These are phyloP conservation scores for Kwoniella sp. DNA, from an alignment of 768 basidiomycete genomes.

Conservation along the genomic window DNA sequence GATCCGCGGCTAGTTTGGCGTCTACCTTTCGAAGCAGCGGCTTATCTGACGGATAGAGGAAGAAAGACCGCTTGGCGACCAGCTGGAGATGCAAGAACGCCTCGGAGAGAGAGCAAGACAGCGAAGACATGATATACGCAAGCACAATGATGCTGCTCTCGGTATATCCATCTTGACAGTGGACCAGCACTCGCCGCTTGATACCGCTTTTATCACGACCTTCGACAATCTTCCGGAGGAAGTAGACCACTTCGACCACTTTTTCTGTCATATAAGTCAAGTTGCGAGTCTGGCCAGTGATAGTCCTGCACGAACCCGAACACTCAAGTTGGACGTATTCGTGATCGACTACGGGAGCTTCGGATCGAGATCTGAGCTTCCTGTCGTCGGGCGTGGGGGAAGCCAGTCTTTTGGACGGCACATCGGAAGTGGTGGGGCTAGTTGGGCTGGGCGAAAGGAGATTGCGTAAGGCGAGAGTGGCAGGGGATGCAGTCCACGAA, in stretches of 20 bases:
- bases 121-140: conserved; percentile 73
- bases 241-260: conserved; percentile 47
- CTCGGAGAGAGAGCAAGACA: conserved; percentile 67
- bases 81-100: conserved; percentile 88
- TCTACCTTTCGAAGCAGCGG: conserved; percentile 73
- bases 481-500: conserved; percentile 39
- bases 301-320: conserved; percentile 42
- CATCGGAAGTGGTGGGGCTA: conserved; percentile 13
- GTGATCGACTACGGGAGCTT: not conserved
- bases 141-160: conserved; percentile 87
- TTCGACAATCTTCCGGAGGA: conserved; percentile 46
- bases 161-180: conserved; percentile 61
- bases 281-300: conserved; percentile 36
- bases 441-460: conserved; percentile 32
- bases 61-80: conserved; percentile 68
- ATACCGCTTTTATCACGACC: conserved; percentile 28
- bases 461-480: conserved; percentile 45
- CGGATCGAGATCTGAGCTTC: conserved; percentile 13
- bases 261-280: conserved; percentile 40
- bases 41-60: conserved; percentile 83
- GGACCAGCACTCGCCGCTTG: conserved; percentile 41
- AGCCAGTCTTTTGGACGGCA: conserved; percentile 25
- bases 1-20: conserved; percentile 56
- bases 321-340: conserved; percentile 39
- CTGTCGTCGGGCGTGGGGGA: conserved; percentile 29